phyloP scores from a whole-genome alignment of 305 asterid genomes.

The Galium porrigens region DNA sequence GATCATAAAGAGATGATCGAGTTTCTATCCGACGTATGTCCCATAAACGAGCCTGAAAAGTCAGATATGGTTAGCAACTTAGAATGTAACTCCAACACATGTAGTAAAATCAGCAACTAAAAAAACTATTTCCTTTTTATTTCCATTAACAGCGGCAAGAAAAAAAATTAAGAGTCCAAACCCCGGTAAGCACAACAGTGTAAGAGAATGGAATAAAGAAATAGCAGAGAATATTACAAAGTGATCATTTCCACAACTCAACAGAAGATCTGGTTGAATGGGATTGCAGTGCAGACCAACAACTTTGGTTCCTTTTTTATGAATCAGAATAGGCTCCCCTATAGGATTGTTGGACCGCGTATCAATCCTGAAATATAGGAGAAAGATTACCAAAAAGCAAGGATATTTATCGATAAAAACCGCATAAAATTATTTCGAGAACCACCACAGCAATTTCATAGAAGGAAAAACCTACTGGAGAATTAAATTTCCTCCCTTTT shows the following conservation, averaged over 20 bases:
- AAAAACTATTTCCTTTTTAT: background rate
- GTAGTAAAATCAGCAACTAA: background rate
- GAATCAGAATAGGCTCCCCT: slow-evolving; percentile 59
- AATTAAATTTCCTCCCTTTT: background rate
- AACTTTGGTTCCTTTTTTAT: slow-evolving; percentile 93
- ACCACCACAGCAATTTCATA: background rate
- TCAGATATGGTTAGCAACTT: slow-evolving; percentile 1
- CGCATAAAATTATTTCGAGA: background rate
- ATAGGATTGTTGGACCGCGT: slow-evolving; percentile 41
- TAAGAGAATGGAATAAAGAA: slow-evolving; percentile 8
- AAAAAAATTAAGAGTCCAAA: background rate
- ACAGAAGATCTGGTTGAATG: slow-evolving; percentile 79
- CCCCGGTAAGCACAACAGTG: background rate
- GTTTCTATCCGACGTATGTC: slow-evolving; percentile 67
- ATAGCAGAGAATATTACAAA: slow-evolving; percentile 40
- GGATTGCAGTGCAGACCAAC: slow-evolving; percentile 94
- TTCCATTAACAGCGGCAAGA: background rate
- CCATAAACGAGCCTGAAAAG: slow-evolving; percentile 85
- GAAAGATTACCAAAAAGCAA: background rate
- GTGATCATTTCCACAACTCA: slow-evolving; percentile 94
- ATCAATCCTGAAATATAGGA: slow-evolving; percentile 48
- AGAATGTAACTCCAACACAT: background rate
- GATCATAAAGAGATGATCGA: slow-evolving; percentile 58
- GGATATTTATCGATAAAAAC: background rate
- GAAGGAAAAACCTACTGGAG: background rate